A percentile compares a stretch with the other conserved stretches of the same genome.
These are phyloP conservation scores for Penicillium sp. DNA, from an alignment of 2,329 filamentous ascomycete genomes.

Conservation along the genomic window DNA sequence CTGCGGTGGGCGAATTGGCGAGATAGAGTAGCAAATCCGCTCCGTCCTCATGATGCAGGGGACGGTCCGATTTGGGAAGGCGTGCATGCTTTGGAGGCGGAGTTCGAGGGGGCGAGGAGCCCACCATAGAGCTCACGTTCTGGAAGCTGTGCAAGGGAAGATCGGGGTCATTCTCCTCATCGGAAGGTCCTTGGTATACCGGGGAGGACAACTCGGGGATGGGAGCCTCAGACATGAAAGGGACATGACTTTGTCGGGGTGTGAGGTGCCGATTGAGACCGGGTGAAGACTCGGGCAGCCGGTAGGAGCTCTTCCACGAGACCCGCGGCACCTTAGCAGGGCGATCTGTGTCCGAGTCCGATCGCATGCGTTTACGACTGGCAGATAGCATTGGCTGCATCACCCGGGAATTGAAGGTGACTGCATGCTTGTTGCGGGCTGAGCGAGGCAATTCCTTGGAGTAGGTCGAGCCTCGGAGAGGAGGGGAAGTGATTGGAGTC, in stretches of 20 bases:
- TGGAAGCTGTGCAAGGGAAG: conserved; percentile 57
- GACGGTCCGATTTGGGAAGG: conserved; percentile 51
- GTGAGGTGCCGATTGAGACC: conserved; percentile 72
- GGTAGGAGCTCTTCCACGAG: conserved; percentile 74
- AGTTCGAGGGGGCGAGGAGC: conserved; percentile 80
- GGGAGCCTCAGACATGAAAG: conserved; percentile 72
- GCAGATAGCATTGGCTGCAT: conserved; percentile 49
- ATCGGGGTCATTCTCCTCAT: conserved; percentile 80
- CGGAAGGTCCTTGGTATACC: conserved; percentile 42
- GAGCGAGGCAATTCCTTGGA: conserved; percentile 72
- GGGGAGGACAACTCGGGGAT: conserved; percentile 62
- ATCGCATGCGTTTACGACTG: conserved; percentile 67
- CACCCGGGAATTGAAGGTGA: conserved; percentile 43
- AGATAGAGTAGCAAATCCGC: conserved; percentile 79
- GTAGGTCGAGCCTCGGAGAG: conserved; percentile 77
- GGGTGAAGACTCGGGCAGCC: conserved; percentile 81
- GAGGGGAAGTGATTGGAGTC: conserved; percentile 70
- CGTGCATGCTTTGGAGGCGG: conserved; percentile 62
- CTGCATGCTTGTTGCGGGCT: conserved; percentile 43
- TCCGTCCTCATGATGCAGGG: conserved; percentile 69
- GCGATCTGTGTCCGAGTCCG: conserved; percentile 56
- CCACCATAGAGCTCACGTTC: conserved; percentile 52
- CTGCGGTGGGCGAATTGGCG: conserved; percentile 85
- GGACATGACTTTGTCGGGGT: conserved; percentile 72
- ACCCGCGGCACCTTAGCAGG: conserved; percentile 59